Base-by-base conservation (phyloP, 2,329 filamentous ascomycete genomes). In the Beauveria caledonica region DNA sequence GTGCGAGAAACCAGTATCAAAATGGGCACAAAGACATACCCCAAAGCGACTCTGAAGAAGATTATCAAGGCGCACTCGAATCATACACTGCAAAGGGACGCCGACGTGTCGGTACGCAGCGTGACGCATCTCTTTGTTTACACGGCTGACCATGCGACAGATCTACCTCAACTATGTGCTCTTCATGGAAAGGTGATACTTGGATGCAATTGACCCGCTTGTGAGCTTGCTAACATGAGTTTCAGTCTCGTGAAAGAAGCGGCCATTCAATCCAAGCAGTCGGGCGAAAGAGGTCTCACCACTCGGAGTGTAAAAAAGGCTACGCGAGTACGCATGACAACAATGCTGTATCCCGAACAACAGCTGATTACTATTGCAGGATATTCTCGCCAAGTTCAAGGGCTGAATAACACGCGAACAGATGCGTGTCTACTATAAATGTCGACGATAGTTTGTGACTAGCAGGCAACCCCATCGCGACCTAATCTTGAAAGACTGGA, bases 11-110 rank as follows among this genome's bases (percentile, higher is more conserved):
- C 13, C 11, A n/a, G 5, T 10, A 27, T 29, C 23, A 58, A 48
- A 3, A 67, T 73, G 13, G 79, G 84, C 23, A 86, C 87, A 69
- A 93, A 91, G 67, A 79, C 90, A 15, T 96, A 96, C 69, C 92
- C 92, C 11, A 86, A 92, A 64, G 86, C 85, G 19, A 94, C 90
- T 0, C 80, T 96, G 67, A 94, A 92, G 74, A 92, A 92, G 73
- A 93, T 95, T 62, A 81, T 95, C 68, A 96, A 96, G 75, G 91
- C 90, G 19, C 91, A 96, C 73, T 88, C 90, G 9, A 88, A 89
- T 64, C 86, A 87, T 70, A 88, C 83, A 64, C 74, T 96, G 64
- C 90, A 87, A 77, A 94, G 91, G 74, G 92, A 94, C 73, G 88
- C 86, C 33, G 92, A 96, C 74, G 86, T 95, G 61, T 79, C 93